phyloP scores from a whole-genome alignment of 805 yeast genomes.

The Saccharomyces kudriavzevii region DNA sequence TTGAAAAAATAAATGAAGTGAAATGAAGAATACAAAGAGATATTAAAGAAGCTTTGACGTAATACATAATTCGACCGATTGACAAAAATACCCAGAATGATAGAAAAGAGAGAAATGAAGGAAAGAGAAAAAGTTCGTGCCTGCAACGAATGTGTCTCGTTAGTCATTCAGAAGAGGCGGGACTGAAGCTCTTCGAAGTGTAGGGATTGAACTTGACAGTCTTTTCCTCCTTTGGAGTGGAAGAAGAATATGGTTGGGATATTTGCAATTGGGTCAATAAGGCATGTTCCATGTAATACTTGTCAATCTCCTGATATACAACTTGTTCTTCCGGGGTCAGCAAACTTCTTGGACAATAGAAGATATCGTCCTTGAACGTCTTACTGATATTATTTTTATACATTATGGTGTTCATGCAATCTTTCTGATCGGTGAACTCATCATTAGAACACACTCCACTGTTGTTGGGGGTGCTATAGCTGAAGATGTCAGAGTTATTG shows the following conservation, averaged over 20 bases:
- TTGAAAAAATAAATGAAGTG: neutral
- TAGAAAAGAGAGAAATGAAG: neutral
- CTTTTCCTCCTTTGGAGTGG: slow-evolving; percentile 3
- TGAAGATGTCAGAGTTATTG: neutral
- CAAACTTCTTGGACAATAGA: slow-evolving; percentile 27
- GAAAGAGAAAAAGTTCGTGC: neutral
- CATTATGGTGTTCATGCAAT: slow-evolving; percentile 15
- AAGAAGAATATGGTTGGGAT: slow-evolving; percentile 5
- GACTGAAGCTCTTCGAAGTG: slow-evolving; percentile 56
- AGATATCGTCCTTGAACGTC: slow-evolving; percentile 28
- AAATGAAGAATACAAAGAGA: neutral
- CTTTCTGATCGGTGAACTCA: neutral
- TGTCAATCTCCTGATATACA: slow-evolving; percentile 23
- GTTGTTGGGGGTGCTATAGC: neutral
- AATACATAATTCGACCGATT: neutral
- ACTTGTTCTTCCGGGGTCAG: slow-evolving; percentile 23
- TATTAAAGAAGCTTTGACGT: neutral
- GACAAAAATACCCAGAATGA: neutral
- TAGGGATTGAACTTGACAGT: slow-evolving; percentile 57
- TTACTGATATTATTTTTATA: slow-evolving; percentile 23
- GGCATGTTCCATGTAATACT: slow-evolving; percentile 15
- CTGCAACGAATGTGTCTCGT: neutral
- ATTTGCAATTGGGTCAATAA: slow-evolving; percentile 3
- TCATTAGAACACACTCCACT: neutral
- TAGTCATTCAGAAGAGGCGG: slow-evolving; percentile 26